A percentile compares a stretch with the other conserved stretches of the same genome.
These are phyloP conservation scores for Boletus vermiculosoides DNA, from an alignment of 768 basidiomycete species.

Conservation along the genomic window DNA sequence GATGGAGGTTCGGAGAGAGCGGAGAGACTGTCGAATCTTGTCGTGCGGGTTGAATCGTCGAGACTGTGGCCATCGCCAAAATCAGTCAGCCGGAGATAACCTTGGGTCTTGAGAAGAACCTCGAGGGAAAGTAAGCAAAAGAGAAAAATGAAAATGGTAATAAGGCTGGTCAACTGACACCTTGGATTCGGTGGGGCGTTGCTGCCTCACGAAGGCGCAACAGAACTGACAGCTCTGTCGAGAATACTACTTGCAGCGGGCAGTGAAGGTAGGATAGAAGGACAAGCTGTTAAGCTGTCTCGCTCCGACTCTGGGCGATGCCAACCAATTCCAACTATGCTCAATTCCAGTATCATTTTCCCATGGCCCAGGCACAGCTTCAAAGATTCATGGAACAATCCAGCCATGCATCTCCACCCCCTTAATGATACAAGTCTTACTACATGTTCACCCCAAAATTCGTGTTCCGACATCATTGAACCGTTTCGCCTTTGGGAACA, in stretches of 20 bases:
- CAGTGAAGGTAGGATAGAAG: not conserved
- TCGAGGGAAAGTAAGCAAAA: slow-evolving; percentile 12
- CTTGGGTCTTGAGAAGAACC: slow-evolving; percentile 13
- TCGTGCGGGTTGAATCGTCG: slow-evolving; percentile 47
- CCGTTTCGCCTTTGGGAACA: not conserved
- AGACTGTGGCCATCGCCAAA: slow-evolving; percentile 43
- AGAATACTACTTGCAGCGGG: not conserved
- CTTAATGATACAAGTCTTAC: no score
- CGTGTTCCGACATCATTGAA: not conserved
- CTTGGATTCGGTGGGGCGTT: not conserved
- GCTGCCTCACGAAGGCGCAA: not conserved
- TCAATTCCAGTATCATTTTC: slow-evolving; percentile 24
- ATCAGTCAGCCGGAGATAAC: slow-evolving; percentile 24
- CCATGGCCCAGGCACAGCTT: slow-evolving; percentile 8
- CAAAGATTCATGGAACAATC: no score
- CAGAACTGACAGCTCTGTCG: not conserved
- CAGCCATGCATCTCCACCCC: no score
- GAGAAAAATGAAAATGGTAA: slow-evolving; percentile 5
- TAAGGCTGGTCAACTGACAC: slow-evolving; percentile 4
- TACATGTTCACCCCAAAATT: not conserved
- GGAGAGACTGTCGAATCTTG: slow-evolving; percentile 37
- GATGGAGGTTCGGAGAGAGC: slow-evolving; percentile 35
- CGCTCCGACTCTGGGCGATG: slow-evolving; percentile 15
- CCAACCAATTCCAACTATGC: slow-evolving; percentile 15
- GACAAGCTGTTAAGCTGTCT: slow-evolving; percentile 1